These are phyloP conservation scores for Pisolithus sp. DNA, from an alignment of 768 basidiomycete species.

Conservation along the genomic window DNA sequence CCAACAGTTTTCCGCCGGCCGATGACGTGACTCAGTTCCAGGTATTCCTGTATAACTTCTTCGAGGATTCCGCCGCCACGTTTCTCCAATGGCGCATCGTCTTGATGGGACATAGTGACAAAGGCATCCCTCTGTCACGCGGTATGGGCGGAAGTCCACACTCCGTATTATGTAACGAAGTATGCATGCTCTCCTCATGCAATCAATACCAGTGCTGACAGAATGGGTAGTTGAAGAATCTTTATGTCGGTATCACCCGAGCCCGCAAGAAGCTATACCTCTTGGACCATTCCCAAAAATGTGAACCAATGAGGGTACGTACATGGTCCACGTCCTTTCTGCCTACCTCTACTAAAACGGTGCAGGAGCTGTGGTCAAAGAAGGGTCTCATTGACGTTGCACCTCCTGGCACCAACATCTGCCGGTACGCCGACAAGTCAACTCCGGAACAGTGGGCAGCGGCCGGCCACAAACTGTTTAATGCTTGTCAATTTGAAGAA, in stretches of 20 bases:
- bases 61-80: constrained; percentile 52
- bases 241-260: constrained; percentile 71
- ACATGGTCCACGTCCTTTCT: constrained; percentile 8
- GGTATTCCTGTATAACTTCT: constrained; percentile 75
- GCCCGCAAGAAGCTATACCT: constrained; percentile 69
- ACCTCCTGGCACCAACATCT: constrained; percentile 41
- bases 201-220: not conserved
- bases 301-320: constrained; percentile 51
- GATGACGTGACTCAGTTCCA: constrained; percentile 17
- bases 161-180: constrained; percentile 55
- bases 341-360: constrained; percentile 25
- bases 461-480: constrained; percentile 35
- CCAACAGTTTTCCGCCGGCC: not conserved
- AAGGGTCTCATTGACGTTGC: constrained; percentile 41
- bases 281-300: constrained; percentile 50
- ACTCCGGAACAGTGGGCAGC: constrained; percentile 40
- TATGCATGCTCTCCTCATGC: constrained; percentile 15
- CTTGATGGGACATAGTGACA: constrained; percentile 33
- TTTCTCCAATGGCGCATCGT: constrained; percentile 55
- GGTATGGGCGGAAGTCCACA: constrained; percentile 39
- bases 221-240: constrained; percentile 47
- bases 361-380: constrained; percentile 46
- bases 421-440: constrained; percentile 50
- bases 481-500: constrained; percentile 36
- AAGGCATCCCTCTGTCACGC: constrained; percentile 29